Conservation (phyloP, 2,329 filamentous ascomycete species). For the Orbilia quercus region DNA sequence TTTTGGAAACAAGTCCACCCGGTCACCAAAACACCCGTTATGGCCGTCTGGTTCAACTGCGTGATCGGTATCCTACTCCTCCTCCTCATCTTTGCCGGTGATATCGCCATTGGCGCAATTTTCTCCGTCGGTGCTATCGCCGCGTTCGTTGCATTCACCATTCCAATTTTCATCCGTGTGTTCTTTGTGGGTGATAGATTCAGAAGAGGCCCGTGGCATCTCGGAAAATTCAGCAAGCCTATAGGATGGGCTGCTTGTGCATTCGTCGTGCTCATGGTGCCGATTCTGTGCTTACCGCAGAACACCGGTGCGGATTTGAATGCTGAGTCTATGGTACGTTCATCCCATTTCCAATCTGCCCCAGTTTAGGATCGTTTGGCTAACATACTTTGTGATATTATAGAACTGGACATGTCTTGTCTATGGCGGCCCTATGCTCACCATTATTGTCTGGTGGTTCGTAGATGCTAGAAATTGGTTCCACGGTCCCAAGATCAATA, state of each 20-base stretch:
- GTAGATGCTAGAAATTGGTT: slow-evolving; percentile 76
- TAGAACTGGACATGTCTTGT: slow-evolving; percentile 79
- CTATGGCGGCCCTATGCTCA: slow-evolving; percentile 73
- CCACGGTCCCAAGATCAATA: slow-evolving; percentile 75
- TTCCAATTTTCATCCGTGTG: slow-evolving; percentile 71
- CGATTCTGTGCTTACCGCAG: slow-evolving; percentile 74
- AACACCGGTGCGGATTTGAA: slow-evolving; percentile 65
- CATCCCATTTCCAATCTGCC: too few relatives aligned
- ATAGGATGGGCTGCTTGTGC: slow-evolving; percentile 70
- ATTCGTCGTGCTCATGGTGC: slow-evolving; percentile 75
- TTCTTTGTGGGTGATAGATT: slow-evolving; percentile 73
- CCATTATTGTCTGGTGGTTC: slow-evolving; percentile 72
- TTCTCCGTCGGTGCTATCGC: slow-evolving; percentile 78
- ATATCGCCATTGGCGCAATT: slow-evolving; percentile 73
- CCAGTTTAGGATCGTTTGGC: neutral
- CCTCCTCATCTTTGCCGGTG: slow-evolving; percentile 74
- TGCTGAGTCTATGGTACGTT: slow-evolving; percentile 35
- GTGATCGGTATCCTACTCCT: slow-evolving; percentile 71
- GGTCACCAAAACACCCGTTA: slow-evolving; percentile 74
- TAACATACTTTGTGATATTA: slow-evolving; percentile 56
- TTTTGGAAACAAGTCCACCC: slow-evolving; percentile 72
- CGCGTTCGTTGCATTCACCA: slow-evolving; percentile 73
- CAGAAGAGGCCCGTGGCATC: slow-evolving; percentile 75
- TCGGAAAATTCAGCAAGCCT: slow-evolving; percentile 71
- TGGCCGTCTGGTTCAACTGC: slow-evolving; percentile 76